A percentile compares a stretch with the other conserved stretches of the same genome.
These are phyloP conservation scores for Taphrina flavorubra DNA, from an alignment of 1,139 yeast species.

Conservation along the genomic window DNA sequence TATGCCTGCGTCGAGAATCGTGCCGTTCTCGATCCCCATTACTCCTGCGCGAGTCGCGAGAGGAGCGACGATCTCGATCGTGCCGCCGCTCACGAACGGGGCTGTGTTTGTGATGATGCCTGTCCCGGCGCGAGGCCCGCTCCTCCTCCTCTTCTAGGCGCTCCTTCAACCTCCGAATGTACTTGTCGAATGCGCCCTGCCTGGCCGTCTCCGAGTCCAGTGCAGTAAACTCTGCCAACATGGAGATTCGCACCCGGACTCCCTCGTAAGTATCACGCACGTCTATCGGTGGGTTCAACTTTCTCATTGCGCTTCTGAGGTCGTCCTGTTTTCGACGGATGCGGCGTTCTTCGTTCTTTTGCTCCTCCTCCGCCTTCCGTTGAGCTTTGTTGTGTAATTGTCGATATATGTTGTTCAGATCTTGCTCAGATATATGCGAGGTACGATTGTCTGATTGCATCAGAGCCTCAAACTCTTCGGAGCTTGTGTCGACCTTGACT, in stretches of 20 bases:
- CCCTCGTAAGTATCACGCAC: constrained; percentile 54
- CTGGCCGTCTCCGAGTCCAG: constrained; percentile 52
- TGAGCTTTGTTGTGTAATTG: constrained; percentile 46
- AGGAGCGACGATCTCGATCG: constrained; percentile 14
- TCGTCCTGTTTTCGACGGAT: constrained; percentile 53
- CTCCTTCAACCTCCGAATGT: constrained; percentile 50
- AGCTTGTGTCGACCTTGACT: constrained; percentile 46
- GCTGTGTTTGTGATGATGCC: constrained; percentile 21
- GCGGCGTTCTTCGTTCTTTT: constrained; percentile 52
- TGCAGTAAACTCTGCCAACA: constrained; percentile 52
- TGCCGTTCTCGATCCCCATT: constrained; percentile 1
- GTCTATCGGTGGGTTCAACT: constrained; percentile 51
- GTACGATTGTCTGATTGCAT: constrained; percentile 47
- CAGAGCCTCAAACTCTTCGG: constrained; percentile 48
- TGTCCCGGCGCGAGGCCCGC: constrained; percentile 21
- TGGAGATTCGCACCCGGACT: constrained; percentile 50
- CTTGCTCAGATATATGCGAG: constrained; percentile 44
- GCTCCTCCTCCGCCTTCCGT: constrained; percentile 51
- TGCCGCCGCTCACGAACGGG: constrained; percentile 16
- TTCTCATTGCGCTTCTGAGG: constrained; percentile 53
- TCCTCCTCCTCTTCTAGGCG: constrained; percentile 45
- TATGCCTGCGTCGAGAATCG: constrained; percentile 17
- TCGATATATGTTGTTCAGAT: constrained; percentile 44
- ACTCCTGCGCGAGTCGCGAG: constrained; percentile 20
- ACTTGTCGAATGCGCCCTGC: constrained; percentile 51